Percentiles rank a stretch among this genome's conserved stretches.
Evolutionary conservation across 352 stramenopile species (phyloP).

Genomic region (Pythium pectinolyticum): DNA sequence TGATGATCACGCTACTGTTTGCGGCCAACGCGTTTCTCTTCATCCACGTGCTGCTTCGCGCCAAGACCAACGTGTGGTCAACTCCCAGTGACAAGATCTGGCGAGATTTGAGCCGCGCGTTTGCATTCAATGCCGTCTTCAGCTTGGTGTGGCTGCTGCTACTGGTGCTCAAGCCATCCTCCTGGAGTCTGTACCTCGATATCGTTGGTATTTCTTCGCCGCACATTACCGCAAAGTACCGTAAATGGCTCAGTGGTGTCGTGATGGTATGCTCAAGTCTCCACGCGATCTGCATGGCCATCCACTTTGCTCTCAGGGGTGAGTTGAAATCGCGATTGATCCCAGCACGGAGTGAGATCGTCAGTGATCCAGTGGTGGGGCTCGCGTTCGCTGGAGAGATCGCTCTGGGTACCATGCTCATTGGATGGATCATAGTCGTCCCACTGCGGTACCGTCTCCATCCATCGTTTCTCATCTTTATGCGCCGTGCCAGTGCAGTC

Average conservation of each 20-base stretch:
- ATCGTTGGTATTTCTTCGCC: conserved; percentile 19
- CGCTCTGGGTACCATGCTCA: conserved; percentile 28
- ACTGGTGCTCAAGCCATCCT: conserved; percentile 15
- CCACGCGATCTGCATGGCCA: conserved; percentile 31
- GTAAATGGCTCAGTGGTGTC: conserved; percentile 28
- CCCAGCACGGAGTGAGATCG: conserved; percentile 24
- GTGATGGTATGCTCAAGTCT: conserved; percentile 8
- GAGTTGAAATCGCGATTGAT: conserved; percentile 26
- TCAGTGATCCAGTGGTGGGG: conserved; percentile 16
- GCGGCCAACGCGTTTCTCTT: conserved; percentile 25
- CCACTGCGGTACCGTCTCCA: conserved; percentile 7
- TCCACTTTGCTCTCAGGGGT: conserved; percentile 21
- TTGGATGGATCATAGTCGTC: conserved; percentile 22
- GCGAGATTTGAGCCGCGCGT: conserved; percentile 25
- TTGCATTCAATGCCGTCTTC: conserved; percentile 34
- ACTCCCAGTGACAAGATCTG: conserved; percentile 18
- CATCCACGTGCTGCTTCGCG: conserved; percentile 14
- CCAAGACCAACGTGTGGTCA: conserved; percentile 11
- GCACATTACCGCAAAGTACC: conserved; percentile 23
- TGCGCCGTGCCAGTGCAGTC: conserved; percentile 1
- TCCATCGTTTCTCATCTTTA: not conserved
- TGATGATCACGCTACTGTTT: conserved; percentile 26
- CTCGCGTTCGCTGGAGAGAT: conserved; percentile 30
- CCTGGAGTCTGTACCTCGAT: conserved; percentile 33
- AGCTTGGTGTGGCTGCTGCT: conserved; percentile 30